Evolutionary conservation across 2,329 filamentous ascomycete species (phyloP).

Genomic region (Pseudogymnoascus sp.): DNA sequence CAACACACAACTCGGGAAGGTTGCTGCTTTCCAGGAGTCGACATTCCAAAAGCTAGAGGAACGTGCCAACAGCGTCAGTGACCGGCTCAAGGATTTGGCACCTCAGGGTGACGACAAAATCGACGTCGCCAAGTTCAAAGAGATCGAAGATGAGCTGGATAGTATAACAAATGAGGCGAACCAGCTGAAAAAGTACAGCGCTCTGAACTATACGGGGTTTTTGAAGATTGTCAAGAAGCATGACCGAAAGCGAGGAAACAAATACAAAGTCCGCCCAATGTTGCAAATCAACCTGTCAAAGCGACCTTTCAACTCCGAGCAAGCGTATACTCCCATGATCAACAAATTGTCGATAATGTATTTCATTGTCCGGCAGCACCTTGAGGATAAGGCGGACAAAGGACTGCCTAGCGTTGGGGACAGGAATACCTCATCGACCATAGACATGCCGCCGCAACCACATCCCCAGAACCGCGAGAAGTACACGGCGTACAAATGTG

Average conservation of each 20-base stretch:
- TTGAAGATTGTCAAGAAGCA: conserved; percentile 99
- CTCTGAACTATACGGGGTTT: conserved; percentile 95
- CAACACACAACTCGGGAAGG: conserved; percentile 91
- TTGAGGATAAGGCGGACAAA: conserved; percentile 48
- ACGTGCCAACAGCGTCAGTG: conserved; percentile 47
- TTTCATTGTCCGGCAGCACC: conserved; percentile 79
- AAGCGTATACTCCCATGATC: conserved; percentile 78
- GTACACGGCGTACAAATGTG: conserved; percentile 83
- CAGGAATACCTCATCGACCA: conserved; percentile 22
- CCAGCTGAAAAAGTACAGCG: conserved; percentile 90
- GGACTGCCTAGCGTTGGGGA: conserved; percentile 26
- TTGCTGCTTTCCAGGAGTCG: conserved; percentile 77
- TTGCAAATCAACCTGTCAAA: conserved; percentile 84
- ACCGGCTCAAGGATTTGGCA: conserved; percentile 73
- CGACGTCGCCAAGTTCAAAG: conserved; percentile 49
- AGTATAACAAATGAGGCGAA: conserved; percentile 81
- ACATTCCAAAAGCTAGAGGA: conserved; percentile 54
- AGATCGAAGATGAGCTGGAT: conserved; percentile 74
- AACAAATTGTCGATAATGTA: conserved; percentile 94
- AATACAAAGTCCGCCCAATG: conserved; percentile 84
- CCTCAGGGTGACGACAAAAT: conserved; percentile 44
- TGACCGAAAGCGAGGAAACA: conserved; percentile 79
- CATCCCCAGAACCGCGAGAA: conserved; percentile 58
- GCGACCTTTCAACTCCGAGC: conserved; percentile 87
- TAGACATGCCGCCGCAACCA: conserved; percentile 33